Evolutionary conservation across 306 rosid genomes (phyloP).

Genomic region (Hippophae gyantsensis): DNA sequence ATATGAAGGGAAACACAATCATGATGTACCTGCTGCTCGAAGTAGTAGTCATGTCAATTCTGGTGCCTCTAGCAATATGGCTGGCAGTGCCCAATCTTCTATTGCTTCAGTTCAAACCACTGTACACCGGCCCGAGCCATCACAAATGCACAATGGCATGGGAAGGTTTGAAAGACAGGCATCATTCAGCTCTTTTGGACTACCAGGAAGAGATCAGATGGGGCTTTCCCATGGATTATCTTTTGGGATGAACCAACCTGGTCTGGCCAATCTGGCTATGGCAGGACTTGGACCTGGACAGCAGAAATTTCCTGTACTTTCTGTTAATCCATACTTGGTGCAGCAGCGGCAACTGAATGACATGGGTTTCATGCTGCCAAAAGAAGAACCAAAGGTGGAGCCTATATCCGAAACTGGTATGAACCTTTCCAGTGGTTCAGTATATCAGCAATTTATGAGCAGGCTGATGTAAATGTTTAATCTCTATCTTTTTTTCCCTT

Average conservation of each 20-base stretch:
- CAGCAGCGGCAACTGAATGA: constrained; percentile 43
- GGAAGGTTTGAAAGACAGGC: constrained; percentile 60
- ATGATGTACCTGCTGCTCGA: constrained; percentile 86
- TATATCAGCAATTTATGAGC: constrained; percentile 70
- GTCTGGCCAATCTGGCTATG: constrained; percentile 54
- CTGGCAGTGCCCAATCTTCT: constrained; percentile 31
- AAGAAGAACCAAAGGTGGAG: constrained; percentile 79
- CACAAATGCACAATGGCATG: constrained; percentile 38
- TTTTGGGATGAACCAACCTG: constrained; percentile 64
- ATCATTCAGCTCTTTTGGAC: constrained; percentile 42
- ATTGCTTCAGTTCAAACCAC: constrained; percentile 31
- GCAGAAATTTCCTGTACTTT: constrained; percentile 48
- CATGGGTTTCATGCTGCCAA: constrained; percentile 65
- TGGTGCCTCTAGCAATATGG: constrained; percentile 13
- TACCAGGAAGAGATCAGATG: constrained; percentile 60
- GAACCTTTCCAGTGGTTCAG: constrained; percentile 54
- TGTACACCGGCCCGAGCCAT: constrained; percentile 52
- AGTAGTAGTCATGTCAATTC: constrained; percentile 60
- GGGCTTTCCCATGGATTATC: constrained; percentile 51
- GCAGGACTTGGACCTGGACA: constrained; percentile 51
- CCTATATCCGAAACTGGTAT: constrained; percentile 44
- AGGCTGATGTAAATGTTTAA: constrained; percentile 75
- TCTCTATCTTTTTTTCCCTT: not conserved
- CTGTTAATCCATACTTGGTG: constrained; percentile 52
- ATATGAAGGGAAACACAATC: constrained; percentile 94